phyloP scores from a whole-genome alignment of 148 eudicot species.

The Polygonum aviculare region DNA sequence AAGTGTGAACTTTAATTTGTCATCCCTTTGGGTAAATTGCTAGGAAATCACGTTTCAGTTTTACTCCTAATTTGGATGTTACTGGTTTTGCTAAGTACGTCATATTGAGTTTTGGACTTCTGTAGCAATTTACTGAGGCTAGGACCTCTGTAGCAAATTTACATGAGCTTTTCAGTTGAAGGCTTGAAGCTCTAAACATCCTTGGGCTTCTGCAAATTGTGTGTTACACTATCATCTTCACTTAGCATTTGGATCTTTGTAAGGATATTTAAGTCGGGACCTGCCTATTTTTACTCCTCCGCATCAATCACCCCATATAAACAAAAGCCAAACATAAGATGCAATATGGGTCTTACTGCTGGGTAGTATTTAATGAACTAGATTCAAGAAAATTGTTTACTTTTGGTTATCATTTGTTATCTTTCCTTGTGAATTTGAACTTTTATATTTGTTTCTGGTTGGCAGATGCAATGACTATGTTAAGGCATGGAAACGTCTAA shows the following conservation, averaged over 20 bases:
- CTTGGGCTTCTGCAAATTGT: neutral
- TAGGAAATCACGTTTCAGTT: neutral
- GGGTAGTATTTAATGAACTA: neutral
- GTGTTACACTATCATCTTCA: neutral
- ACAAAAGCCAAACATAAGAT: neutral
- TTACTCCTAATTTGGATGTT: neutral
- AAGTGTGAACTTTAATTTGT: neutral
- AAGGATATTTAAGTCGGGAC: neutral
- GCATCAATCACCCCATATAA: neutral
- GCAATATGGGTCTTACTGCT: neutral
- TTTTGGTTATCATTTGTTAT: neutral
- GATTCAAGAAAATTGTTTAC: neutral
- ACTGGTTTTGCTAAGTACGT: neutral
- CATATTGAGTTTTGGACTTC: neutral
- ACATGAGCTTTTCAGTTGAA: neutral
- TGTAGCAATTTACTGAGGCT: neutral
- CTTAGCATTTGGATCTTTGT: neutral
- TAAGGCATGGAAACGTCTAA: conserved; percentile 77
- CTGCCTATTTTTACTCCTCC: neutral
- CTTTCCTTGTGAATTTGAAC: neutral
- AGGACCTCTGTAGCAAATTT: neutral
- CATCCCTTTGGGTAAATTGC: neutral
- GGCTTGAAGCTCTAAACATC: neutral
- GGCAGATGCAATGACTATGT: conserved; percentile 94
- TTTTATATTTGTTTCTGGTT: conserved; percentile 6